These are phyloP conservation scores for Chaetomiaceae sp. DNA, from an alignment of 2,329 filamentous ascomycete genomes.

Conservation along the genomic window DNA sequence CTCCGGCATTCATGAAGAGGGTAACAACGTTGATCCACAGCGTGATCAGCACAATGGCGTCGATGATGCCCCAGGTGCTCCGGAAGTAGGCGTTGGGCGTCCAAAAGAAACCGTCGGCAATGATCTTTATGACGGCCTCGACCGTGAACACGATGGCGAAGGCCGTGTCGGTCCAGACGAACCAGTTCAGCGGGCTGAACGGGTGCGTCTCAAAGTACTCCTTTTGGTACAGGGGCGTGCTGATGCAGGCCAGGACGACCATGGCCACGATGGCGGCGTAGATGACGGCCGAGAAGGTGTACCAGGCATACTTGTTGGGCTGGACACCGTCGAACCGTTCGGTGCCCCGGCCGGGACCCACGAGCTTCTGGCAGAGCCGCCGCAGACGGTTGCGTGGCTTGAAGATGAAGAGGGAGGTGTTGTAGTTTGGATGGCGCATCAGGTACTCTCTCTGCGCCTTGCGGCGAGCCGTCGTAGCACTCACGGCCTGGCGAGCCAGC, in stretches of 20 bases:
- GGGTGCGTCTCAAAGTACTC: slow-evolving; percentile 64
- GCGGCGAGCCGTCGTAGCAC: slow-evolving; percentile 75
- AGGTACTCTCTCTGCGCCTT: slow-evolving; percentile 89
- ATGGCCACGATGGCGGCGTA: slow-evolving; percentile 94
- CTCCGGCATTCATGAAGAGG: slow-evolving; percentile 73
- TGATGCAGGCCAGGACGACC: slow-evolving; percentile 93
- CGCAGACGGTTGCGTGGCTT: slow-evolving; percentile 72
- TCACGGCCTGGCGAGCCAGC: slow-evolving; percentile 87
- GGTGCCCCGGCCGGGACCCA: slow-evolving; percentile 82
- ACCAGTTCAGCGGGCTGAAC: slow-evolving; percentile 74
- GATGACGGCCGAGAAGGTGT: slow-evolving; percentile 86
- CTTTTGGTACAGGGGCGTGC: slow-evolving; percentile 90
- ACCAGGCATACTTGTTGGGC: slow-evolving; percentile 88
- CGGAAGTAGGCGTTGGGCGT: slow-evolving; percentile 96
- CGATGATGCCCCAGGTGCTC: slow-evolving; percentile 95
- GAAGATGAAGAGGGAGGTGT: slow-evolving; percentile 87
- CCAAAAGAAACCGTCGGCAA: slow-evolving; percentile 94
- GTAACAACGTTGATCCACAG: slow-evolving; percentile 93
- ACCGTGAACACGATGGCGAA: slow-evolving; percentile 83
- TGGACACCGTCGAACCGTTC: slow-evolving; percentile 86
- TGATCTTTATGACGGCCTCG: slow-evolving; percentile 85
- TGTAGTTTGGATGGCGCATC: slow-evolving; percentile 81
- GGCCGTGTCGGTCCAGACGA: slow-evolving; percentile 86
- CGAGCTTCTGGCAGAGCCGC: slow-evolving; percentile 78
- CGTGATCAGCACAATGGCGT: slow-evolving; percentile 84